These are phyloP conservation scores for Lanmaoa pseudosensibilis DNA, from an alignment of 768 basidiomycete genomes.

Conservation along the genomic window DNA sequence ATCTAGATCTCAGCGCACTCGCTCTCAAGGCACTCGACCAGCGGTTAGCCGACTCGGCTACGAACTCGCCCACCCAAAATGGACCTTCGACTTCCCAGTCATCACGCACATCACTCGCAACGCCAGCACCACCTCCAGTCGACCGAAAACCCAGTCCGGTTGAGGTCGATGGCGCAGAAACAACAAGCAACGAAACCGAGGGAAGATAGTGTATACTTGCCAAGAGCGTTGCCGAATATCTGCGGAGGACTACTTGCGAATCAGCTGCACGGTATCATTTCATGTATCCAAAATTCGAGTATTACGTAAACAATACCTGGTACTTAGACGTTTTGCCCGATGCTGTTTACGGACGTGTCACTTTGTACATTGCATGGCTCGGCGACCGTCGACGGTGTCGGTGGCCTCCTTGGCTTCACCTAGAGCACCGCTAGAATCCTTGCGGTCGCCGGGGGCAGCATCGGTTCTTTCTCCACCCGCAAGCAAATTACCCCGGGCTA, in stretches of 20 bases:
- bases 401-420: constrained; percentile 28
- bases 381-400: constrained; percentile 38
- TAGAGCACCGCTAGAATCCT: constrained; percentile 10
- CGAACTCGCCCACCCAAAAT: constrained; percentile 32
- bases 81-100: constrained; percentile 31
- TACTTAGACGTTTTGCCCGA: background rate
- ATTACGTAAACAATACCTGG: constrained; percentile 24
- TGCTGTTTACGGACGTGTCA: background rate
- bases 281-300: background rate
- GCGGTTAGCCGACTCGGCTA: constrained; percentile 66
- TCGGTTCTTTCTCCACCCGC: constrained; percentile 5
- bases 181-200: constrained; percentile 19
- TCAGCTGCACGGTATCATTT: background rate
- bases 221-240: constrained; percentile 7
- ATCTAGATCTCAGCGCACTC: constrained; percentile 65
- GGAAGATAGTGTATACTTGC: constrained; percentile 21
- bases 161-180: constrained; percentile 23
- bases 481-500: constrained; percentile 4
- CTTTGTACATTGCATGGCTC: constrained; percentile 35
- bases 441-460: constrained; percentile 5
- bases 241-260: constrained; percentile 5
- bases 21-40: constrained; percentile 97
- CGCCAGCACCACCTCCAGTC: constrained; percentile 35
- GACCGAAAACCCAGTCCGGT: constrained; percentile 26
- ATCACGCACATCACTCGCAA: constrained; percentile 27